Evolutionary conservation across 768 basidiomycete species (phyloP), one percentile per base, ranked within the genome.

Genomic region (Xerocomellus dryophilus): DNA sequence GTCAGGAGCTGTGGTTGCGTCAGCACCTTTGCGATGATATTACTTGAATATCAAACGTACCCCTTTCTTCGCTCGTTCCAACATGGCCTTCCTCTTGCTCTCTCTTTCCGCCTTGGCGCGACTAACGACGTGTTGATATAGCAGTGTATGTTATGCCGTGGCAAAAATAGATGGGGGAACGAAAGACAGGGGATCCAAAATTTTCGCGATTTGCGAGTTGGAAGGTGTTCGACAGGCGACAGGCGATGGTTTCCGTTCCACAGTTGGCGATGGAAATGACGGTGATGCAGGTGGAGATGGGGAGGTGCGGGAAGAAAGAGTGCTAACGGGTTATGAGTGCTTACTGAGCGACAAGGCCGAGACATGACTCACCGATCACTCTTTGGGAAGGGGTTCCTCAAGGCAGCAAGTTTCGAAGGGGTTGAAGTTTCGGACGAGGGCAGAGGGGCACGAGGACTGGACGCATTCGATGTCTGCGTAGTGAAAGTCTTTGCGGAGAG

Each of bases 61-160:
- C 59, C 90, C 90, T 72, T 87, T 92, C 78, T 78, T 79, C 6
- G 83, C 86, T 38, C 90, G 81, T 53, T 79, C 84, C 65, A 80
- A 74, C 82, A 92, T 82, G 3, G 85, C 88, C 68, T 79, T 83
- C 56, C 81, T 67, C 64, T 77, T 76, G 61, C 88, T 90, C 64
- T 84, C 84, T 63, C 80, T 77, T 71, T 93, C 90, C 12, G 83
- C 84, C 71, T 76, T 84, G 39, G 88, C 87, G 20, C 88, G 86
- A 60, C 88, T 90, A 65, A 17, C 23, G 58, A 57, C 59, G 45
- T 17, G 35, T 51, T 35, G 51, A 57, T 55, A 56, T 43, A 64
- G 50, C 45, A 64, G 61, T 55, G 54, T 45, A 57, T 27, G 72
- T 89, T 71, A 91, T 54, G 86, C 86, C 59, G 73, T 69, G 42